Base-by-base conservation (phyloP, 805 yeast species). In the Metschnikowia sp. region DNA sequence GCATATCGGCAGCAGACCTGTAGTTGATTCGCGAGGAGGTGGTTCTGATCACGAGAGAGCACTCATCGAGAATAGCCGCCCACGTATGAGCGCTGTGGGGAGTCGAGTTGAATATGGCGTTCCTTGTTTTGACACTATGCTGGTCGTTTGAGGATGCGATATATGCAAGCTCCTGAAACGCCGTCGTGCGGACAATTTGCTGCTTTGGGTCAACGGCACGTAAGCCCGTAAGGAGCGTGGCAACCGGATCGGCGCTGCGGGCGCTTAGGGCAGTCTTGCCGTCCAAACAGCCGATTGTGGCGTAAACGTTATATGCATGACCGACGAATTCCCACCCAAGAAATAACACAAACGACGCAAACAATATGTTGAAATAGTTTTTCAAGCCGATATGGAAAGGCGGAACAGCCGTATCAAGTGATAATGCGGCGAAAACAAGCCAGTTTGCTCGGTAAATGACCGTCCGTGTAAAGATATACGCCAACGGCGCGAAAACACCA, bases 141-240 rank as follows among this genome's bases (percentile, higher is more conserved):
- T 56, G 51, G 36, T 55, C 60, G 1, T 70, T 60, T 3, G 80
- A 65, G 1, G 82, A 77, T 8, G 90, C 69, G 40, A 86, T 69
- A 56, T 77, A 83, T 0, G 88, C 85, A 45, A 86, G 68, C 59
- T 86, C 94, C 64, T 86, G 92, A 65, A 81, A 85, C 2, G 92
- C 90, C 1, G 89, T 81, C 49, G 82, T 60, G 49, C 81, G 76
- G 42, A 62, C 53, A 41, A 71, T 57, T 45, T 62, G 64, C 41
- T 61, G 46, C 3, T 52, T 52, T 0, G 69, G 64, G 11, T 64
- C 68, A 1, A 78, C 77, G 32, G 83, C 82, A 42, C 76, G 74
- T 50, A 86, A 70, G 0, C 92, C 92, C 3, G 83, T 73, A 10
- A 86, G 61, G 34, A 86, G 65, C 1, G 90, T 83, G 43, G 76